Conservation (phyloP, 2,329 filamentous ascomycete species). For the Xylaria polymorpha region DNA sequence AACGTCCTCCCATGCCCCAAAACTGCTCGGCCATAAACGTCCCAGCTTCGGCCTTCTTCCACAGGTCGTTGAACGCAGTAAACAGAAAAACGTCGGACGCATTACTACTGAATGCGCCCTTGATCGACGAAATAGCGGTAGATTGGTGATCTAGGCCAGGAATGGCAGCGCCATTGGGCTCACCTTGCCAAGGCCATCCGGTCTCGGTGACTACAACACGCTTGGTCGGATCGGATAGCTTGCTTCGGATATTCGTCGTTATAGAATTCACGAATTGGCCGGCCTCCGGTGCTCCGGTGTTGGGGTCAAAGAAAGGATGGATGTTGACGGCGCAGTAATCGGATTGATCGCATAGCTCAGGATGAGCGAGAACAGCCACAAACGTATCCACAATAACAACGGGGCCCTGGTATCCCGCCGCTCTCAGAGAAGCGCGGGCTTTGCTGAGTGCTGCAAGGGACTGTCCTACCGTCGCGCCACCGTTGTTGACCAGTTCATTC, state of each 20-base stretch:
- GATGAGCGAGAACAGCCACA: conserved; percentile 72
- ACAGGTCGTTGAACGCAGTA: conserved; percentile 81
- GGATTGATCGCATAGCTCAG: conserved; percentile 75
- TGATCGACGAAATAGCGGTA: conserved; percentile 73
- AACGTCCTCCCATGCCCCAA: conserved; percentile 71
- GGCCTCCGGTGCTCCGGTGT: conserved; percentile 67
- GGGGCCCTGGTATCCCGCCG: conserved; percentile 74
- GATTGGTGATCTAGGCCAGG: conserved; percentile 75
- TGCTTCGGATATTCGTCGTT: conserved; percentile 57
- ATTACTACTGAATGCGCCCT: conserved; percentile 64
- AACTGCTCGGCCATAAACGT: conserved; percentile 80
- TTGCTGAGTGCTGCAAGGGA: conserved; percentile 69
- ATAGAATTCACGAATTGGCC: conserved; percentile 74
- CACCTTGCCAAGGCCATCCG: conserved; percentile 82
- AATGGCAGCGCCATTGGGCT: conserved; percentile 73
- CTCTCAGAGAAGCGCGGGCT: conserved; percentile 68
- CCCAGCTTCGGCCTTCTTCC: conserved; percentile 73
- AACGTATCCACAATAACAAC: conserved; percentile 87
- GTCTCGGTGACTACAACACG: conserved; percentile 81
- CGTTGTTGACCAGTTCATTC: conserved; percentile 82
- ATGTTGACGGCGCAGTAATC: conserved; percentile 86
- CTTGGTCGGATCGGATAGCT: conserved; percentile 61
- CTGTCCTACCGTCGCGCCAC: conserved; percentile 61
- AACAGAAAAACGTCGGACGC: conserved; percentile 74
- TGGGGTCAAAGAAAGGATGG: conserved; percentile 84